Evolutionary conservation across 83 land plant genomes (phyloP), one percentile per base, ranked within the genome.

Genomic region (Picea engelmannii): DNA sequence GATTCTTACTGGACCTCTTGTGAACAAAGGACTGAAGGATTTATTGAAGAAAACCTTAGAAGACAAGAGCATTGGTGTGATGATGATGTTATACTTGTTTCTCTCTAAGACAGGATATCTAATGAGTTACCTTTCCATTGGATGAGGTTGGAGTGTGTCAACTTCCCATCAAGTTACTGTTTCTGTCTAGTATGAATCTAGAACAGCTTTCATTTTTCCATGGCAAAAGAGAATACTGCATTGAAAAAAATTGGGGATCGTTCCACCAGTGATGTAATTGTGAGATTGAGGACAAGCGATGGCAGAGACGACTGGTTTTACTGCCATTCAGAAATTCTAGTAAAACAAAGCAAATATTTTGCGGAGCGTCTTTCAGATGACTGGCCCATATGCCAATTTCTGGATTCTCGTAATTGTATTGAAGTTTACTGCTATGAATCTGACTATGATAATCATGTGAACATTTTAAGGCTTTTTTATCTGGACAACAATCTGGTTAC

Each of bases 231-330:
- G 44, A 35, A 66, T 44, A 44, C 15, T 23, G 23, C 38, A 17
- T 3, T 84, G 31, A 52, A 80, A 52, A 85, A 82, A 76, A 80
- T 91, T 17, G 97, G 96, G 44, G 96, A 92, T 62, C 86, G 90
- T 4, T 76, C 88, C 13, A 89, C 92, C 21, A 94, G 97, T 82
- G 96, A 96, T 84, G 96, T 96, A 49, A 94, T 96, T 76, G 94
- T 96, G 20, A 84, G 95, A 74, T 35, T 96, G 5, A 79, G 94
- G 73, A 96, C 97, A 38, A 47, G 76, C 40, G 91, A 92, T n/a
- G 95, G 97, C 0, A 86, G 97, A 42, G 96, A 94, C 86, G 88
- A 90, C 10, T 85, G 97, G 90, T 76, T 96, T 38, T 92, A 92
- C 79, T 89, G 88, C 62, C 98, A 96, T 79, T 92, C 96, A 4